phyloP scores from a whole-genome alignment of 208 protist species.

The Leishmania guyanensis region DNA sequence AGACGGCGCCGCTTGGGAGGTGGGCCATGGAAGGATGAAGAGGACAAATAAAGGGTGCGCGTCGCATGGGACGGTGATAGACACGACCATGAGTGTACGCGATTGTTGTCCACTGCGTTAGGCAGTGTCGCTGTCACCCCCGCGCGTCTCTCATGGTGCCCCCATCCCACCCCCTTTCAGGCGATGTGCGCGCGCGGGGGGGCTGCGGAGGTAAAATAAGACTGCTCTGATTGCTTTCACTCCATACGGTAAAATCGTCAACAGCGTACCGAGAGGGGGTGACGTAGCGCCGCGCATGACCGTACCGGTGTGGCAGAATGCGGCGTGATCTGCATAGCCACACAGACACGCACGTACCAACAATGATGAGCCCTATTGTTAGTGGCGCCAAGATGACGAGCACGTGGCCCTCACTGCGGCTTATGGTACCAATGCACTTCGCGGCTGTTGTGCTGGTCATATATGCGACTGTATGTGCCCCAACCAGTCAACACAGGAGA shows the following conservation, averaged over 20 bases:
- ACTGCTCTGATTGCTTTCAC: neutral
- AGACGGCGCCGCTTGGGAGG: neutral
- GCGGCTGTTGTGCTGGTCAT: neutral
- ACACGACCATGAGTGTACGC: neutral
- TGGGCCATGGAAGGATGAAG: neutral
- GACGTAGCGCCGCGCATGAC: slow-evolving; percentile 21
- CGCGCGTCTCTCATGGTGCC: neutral
- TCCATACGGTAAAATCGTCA: neutral
- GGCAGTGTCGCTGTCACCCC: neutral
- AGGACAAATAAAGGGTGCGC: neutral
- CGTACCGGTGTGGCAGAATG: slow-evolving; percentile 29
- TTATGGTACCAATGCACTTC: slow-evolving; percentile 33
- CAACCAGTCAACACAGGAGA: neutral
- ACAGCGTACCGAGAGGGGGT: neutral
- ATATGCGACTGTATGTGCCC: neutral
- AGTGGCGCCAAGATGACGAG: slow-evolving; percentile 45
- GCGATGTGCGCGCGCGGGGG: neutral
- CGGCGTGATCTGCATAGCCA: slow-evolving; percentile 28
- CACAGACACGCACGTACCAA: slow-evolving; percentile 29
- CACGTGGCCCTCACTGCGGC: slow-evolving; percentile 32
- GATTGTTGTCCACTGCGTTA: neutral
- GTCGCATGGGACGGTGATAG: neutral
- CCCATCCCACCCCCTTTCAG: neutral
- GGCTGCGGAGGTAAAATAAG: neutral
- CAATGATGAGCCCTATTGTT: slow-evolving; percentile 35